Evolutionary conservation across 2,329 filamentous ascomycete species (phyloP), one percentile per base, ranked within the genome.

Genomic region (Colletotrichum viniferum): DNA sequence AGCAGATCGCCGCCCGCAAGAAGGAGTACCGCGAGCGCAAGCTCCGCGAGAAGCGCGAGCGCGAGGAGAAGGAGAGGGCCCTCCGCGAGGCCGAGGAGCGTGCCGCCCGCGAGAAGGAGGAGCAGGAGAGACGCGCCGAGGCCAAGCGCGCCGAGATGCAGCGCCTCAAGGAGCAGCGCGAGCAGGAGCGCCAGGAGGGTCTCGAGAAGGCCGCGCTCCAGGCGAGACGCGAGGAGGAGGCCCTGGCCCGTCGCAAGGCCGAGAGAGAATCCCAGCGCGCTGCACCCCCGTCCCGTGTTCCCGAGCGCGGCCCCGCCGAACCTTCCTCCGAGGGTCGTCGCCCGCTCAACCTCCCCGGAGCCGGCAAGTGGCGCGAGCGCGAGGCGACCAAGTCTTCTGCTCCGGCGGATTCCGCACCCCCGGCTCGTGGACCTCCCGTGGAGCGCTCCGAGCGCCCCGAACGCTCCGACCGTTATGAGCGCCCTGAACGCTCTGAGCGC

Each of bases 1-100:
- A 94, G 85, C 95, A 97, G 88, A 98, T 98, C 86, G 91, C 93
- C 52, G 91, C 92, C 78, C 95, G 97, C 81, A 93, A 96, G 86
- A 96, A 95, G 90, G 96, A 98, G 84, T 92, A 94, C 81, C 93
- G 94, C 80, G 96, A 98, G 82, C 92, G 92, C 79, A 93, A 94
- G 84, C 90, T 95, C 71, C 92, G 94, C 72, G 96, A 98, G 90
- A 95, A 93, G 87, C 90, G 92, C 73, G 95, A 97, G 86, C 91
- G 90, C 66, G 96, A 98, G 84, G 96, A 97, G 85, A 92, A 92
- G 82, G 96, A 98, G 87, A 92, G 93, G 71, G 90, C 90, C 78
- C 89, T 93, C 73, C 91, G 90, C 75, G 97, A 98, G 85, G 95
- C 97, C 80, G 95, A 97, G 84, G 96, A 98, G 89, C 93, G 94